Evolutionary conservation across 2,329 filamentous ascomycete species (phyloP), one percentile per base, ranked within the genome.

Genomic region (Penicillium sp.): DNA sequence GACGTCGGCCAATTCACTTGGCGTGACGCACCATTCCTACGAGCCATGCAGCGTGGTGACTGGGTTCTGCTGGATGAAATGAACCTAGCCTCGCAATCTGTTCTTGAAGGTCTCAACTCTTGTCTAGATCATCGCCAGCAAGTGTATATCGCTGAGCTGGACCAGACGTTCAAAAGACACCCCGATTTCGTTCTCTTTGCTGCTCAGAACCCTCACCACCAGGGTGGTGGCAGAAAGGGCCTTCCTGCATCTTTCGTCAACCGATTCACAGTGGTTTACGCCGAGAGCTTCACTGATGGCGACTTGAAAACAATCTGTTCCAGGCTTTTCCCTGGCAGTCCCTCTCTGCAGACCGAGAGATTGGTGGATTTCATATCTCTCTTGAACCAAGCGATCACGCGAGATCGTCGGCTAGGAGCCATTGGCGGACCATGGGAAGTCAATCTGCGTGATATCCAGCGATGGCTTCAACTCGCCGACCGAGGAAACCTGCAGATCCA

Each of bases 1-100:
- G 83, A 87, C 61, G 85, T 89, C 7, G 93, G 93, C 1, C 85
- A 87, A 52, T 98, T 98, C 64, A 85, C 87, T 1, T 98, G 93
- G 93, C 82, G 89, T 58, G 91, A 98, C 66, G 93, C 91, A 0
- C 90, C 93, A 1, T 97, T 98, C 65, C 74, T 98, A 19, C 87
- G 88, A 64, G 93, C 93, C 0, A 97, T 98, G 91, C 93, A 97
- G 65, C 86, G 82, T 51, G 93, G 93, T 26, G 87, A 95, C 60
- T 98, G 93, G 93, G 93, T 98, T 10, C 75, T 98, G 26, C 77
- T 98, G 0, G 93, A 98, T 63, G 93, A 98, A 73, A 98, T 98
- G 93, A 98, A 98, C 62, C 73, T 98, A 55, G 93, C 94, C 1
- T 97, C 91, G 0, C 93, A 98, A 66, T 95, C 91, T 4, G 90